Evolutionary conservation across 169 alveolate genomes (phyloP), one percentile per base, ranked within the genome.

Genomic region (Plasmodium sp.): DNA sequence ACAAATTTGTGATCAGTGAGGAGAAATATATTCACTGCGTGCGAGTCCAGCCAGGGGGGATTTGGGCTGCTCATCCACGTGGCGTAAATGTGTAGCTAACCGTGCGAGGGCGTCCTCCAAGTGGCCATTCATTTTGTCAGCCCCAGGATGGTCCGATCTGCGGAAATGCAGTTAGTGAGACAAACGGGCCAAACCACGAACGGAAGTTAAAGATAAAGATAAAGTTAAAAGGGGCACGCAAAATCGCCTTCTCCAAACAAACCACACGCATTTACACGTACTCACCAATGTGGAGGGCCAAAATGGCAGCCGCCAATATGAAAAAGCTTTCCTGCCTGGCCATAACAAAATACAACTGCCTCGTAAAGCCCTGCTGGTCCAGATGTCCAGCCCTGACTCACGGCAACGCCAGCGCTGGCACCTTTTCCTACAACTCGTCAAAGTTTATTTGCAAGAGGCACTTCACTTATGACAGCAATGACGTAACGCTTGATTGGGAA

Each of bases 401-500:
- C 71, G 34, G 73, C 39, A 79, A 43, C 62, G 71, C 41, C 73
- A 80, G 81, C 14, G 1, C 73, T 5, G 18, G 80, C 33, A 18
- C 4, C 16, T 71, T 18, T 14, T 79, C 86, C 45, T 39, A 41
- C 2, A 74, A 84, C 36, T 77, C 39, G 39, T 56, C 45, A 86
- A n/a, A 75, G 16, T 56, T 2, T 31, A 54, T 34, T 58, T 56
- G 34, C 41, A 86, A 58, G 72, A 86, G 94, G 43, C 73, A 77
- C 41, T 72, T 86, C 18, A 86, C 36, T 58, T 62, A 72, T 77
- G 81, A 75, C 31, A 62, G 58, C 41, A 86, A 75, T 86, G 88
- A 86, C 34, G 14, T 77, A 34, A 34, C 88, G 18, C 48, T 86
- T 58, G 85, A 86, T 41, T 86, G 94, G 94, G 94, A 86, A 34